Conservation (phyloP, 164 flowering plant genomes). For the Vitis labrusca region DNA sequence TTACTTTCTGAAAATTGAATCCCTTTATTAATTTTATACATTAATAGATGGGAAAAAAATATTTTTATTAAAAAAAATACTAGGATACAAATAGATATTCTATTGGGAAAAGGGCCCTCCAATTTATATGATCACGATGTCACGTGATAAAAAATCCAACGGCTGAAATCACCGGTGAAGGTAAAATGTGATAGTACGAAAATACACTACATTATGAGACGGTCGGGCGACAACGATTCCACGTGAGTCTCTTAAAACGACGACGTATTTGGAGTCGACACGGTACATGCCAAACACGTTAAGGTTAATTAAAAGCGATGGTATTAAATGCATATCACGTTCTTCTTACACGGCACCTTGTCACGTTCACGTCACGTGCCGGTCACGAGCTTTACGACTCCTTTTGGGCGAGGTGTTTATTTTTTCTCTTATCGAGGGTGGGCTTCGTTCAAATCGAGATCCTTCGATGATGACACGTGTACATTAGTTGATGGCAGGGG, state of each 20-base stretch:
- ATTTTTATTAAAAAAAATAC: too few relatives aligned
- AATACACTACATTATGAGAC: not conserved
- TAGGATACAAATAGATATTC: too few relatives aligned
- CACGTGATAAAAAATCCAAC: too few relatives aligned
- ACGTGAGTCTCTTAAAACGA: not conserved
- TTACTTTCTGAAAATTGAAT: too few relatives aligned
- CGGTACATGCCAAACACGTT: constrained; percentile 5
- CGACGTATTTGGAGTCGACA: not conserved
- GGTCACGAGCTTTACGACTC: constrained; percentile 6
- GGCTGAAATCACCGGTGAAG: not conserved
- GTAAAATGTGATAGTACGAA: not conserved
- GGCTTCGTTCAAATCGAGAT: too few relatives aligned
- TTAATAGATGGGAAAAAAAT: too few relatives aligned
- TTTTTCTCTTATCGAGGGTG: too few relatives aligned
- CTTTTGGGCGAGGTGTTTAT: not conserved
- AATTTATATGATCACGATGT: too few relatives aligned
- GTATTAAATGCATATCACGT: constrained; percentile 13
- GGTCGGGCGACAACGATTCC: not conserved
- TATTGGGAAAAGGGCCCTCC: too few relatives aligned
- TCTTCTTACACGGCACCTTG: not conserved
- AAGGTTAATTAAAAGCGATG: not conserved
- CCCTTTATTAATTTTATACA: too few relatives aligned
- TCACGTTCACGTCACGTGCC: constrained; percentile 10
- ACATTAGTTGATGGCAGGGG: too few relatives aligned
- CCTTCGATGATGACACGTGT: too few relatives aligned